A percentile compares a stretch with the other conserved stretches of the same genome.
phyloP scores from a whole-genome alignment of 2,329 filamentous ascomycete species.

The Dryadomyces quercus-mongolicae region DNA sequence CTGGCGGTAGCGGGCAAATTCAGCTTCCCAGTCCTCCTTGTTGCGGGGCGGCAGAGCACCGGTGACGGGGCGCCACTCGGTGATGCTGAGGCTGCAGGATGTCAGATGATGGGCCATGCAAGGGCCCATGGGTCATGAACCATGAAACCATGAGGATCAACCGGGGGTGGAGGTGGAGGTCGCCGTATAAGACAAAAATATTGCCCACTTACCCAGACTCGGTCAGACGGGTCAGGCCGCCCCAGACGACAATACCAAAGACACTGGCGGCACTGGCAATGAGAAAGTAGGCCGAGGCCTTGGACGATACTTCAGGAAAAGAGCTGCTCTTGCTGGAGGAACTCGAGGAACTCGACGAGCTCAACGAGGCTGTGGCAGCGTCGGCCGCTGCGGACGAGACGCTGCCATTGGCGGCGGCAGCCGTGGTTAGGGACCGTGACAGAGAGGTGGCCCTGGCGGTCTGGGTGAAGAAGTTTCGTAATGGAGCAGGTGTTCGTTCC shows the following conservation, averaged over 20 bases:
- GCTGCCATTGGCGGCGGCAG: constrained; percentile 12
- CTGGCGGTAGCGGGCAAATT: constrained; percentile 84
- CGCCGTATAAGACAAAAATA: not conserved
- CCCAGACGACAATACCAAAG: constrained; percentile 93
- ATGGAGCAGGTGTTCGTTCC: not conserved
- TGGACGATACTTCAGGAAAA: constrained; percentile 54
- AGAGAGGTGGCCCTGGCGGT: constrained; percentile 11
- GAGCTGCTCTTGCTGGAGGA: constrained; percentile 11
- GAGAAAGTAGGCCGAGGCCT: constrained; percentile 81
- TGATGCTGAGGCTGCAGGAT: constrained; percentile 70
- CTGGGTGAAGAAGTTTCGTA: not conserved
- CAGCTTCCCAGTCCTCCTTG: constrained; percentile 73
- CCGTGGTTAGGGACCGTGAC: constrained; percentile 3
- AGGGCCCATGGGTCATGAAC: not conserved
- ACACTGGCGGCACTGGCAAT: constrained; percentile 84
- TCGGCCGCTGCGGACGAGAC: not conserved
- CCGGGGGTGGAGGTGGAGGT: not conserved
- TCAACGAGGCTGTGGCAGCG: not conserved
- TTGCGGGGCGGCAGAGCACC: constrained; percentile 77
- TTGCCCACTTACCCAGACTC: constrained; percentile 69
- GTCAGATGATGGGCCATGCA: not conserved
- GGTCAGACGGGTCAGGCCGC: constrained; percentile 83
- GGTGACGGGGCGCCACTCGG: constrained; percentile 96
- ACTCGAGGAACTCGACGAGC: constrained; percentile 2
- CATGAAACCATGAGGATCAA: too few relatives aligned